These are phyloP conservation scores for Suillus subluteus DNA, from an alignment of 768 basidiomycete genomes.

Conservation along the genomic window DNA sequence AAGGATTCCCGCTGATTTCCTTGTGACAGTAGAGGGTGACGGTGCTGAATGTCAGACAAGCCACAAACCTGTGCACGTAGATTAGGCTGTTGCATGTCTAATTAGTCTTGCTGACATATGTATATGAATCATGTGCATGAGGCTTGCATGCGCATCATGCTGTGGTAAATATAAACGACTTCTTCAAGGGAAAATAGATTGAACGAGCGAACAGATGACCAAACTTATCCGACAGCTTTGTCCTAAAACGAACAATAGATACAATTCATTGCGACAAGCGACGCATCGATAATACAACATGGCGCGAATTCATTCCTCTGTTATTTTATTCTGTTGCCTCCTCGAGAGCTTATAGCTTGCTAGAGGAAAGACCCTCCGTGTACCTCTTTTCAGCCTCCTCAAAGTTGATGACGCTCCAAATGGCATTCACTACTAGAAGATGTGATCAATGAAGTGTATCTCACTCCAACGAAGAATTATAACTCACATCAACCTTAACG, in stretches of 20 bases:
- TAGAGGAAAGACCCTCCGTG: conserved; percentile 41
- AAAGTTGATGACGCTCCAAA: conserved; percentile 74
- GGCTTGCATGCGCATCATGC: neutral
- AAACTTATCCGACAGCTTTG: conserved; percentile 7
- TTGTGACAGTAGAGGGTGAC: neutral
- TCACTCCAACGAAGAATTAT: conserved; percentile 7
- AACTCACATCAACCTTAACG: conserved; percentile 87
- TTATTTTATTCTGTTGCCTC: neutral
- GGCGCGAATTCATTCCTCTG: conserved; percentile 1
- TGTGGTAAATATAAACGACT: no score
- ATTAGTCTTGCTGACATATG: no score
- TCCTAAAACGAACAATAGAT: neutral
- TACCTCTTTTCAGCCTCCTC: conserved; percentile 77
- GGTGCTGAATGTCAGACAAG: neutral
- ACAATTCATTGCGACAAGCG: neutral
- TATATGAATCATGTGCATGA: no score
- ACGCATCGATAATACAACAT: conserved; percentile 3
- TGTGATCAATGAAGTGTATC: conserved; percentile 6
- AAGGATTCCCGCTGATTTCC: neutral
- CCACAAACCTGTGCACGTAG: neutral
- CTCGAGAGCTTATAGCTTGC: conserved; percentile 39
- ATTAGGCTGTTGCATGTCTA: neutral
- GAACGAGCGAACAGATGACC: neutral
- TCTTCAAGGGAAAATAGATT: no score
- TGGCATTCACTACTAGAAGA: conserved; percentile 70